Evolutionary conservation across 2,329 filamentous ascomycete genomes (phyloP), one percentile per base, ranked within the genome.

Genomic region (Fusarium phyllophilum): DNA sequence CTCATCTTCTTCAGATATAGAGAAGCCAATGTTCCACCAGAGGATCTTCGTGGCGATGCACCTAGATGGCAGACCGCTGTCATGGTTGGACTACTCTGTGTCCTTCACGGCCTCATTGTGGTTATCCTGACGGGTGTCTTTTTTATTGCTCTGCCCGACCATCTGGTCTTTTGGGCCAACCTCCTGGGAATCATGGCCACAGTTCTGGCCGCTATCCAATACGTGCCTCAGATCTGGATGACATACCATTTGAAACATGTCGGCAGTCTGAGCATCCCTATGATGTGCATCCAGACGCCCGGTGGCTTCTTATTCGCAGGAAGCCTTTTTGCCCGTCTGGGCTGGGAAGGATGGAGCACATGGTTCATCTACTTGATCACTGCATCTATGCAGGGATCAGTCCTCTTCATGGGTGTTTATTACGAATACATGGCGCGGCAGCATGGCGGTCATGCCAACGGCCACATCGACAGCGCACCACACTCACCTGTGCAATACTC

Each of bases 261-360:
- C 5, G 95, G 95, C 62, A 97, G 95, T 81, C 85, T 99, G 77
- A 97, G 94, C 79, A 96, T 99, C 64, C 92, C 94, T 9, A 98
- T 98, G 93, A 98, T 99, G 95, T 93, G 93, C 80, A 97, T 99
- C 39, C 96, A 99, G 82, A 98, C 96, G 0, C 96, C 96, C 0
- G 96, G 96, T 1, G 95, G 94, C 67, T 92, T 97, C 76, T 85
- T 99, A 12, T 98, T 97, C 84, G 95, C 96, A 0, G 92, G 89
- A 18, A 98, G 95, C 81, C 84, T 99, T 48, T 94, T 92, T 57
- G 90, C 89, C 13, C 89, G 96, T 51, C 87, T 98, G 26, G 96
- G 96, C 1, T 87, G 87, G 78, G 90, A 89, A 39, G 96, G 96
- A 1, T 99, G 96, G 96, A 98, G 95, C 83, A 94, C 95, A 1